Evolutionary conservation across 495 filamentous ascomycete species (phyloP).

Genomic region (Penicillium soppii): DNA sequence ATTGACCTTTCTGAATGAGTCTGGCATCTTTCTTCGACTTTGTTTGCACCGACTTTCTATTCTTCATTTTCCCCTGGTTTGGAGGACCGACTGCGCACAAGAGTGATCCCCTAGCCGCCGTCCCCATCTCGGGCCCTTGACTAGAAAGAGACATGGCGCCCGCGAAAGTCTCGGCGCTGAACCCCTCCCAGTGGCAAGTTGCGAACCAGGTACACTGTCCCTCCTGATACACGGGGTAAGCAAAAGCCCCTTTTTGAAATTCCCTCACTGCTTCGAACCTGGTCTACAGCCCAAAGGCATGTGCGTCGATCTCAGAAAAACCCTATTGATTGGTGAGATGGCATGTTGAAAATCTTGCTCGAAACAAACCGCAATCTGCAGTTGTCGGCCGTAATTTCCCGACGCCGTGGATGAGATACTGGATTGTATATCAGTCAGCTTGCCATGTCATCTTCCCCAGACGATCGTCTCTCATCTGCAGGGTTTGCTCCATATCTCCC

Average conservation of each 20-base stretch:
- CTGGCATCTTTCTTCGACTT: not conserved
- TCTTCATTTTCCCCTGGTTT: not conserved
- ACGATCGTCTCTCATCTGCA: constrained; percentile 18
- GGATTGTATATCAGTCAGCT: not conserved
- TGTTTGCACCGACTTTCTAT: not conserved
- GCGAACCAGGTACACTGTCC: constrained; percentile 1
- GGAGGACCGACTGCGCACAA: not conserved
- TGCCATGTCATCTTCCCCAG: constrained; percentile 8
- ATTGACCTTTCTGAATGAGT: too few species aligned
- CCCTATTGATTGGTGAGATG: not conserved
- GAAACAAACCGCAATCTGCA: not conserved
- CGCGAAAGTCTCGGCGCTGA: constrained; percentile 14
- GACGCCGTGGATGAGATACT: not conserved
- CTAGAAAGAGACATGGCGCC: constrained; percentile 18
- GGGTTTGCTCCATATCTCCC: constrained; percentile 4
- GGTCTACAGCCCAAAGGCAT: not conserved
- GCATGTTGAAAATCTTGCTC: not conserved
- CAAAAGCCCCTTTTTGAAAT: not conserved
- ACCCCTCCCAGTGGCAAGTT: constrained; percentile 6
- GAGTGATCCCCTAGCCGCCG: not conserved
- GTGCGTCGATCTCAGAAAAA: too few species aligned
- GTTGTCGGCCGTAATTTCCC: not conserved
- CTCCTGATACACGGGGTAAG: constrained; percentile 12
- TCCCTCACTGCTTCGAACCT: constrained; percentile 3
- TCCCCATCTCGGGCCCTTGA: constrained; percentile 18